Evolutionary conservation across 768 basidiomycete species (phyloP).

Genomic region (Hortiboletus campestris): DNA sequence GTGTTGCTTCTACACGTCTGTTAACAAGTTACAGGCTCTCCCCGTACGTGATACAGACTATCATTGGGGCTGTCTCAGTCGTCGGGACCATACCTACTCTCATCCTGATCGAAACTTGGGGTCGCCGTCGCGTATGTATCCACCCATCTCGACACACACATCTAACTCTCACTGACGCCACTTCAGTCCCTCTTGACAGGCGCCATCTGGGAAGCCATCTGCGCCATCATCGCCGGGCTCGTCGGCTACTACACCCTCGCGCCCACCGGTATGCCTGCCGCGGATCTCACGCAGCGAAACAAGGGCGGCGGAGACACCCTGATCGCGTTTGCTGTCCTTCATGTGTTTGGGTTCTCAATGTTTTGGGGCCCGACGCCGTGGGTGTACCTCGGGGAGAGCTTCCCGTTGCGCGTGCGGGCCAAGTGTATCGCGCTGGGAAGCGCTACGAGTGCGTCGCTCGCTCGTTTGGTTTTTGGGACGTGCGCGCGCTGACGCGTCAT

Average conservation of each 20-base stretch:
- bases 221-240: slow-evolving; percentile 64
- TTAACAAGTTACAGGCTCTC: slow-evolving; percentile 40
- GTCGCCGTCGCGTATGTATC: slow-evolving; percentile 56
- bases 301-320: slow-evolving; percentile 48
- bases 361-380: slow-evolving; percentile 79
- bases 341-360: slow-evolving; percentile 66
- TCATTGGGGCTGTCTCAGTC: slow-evolving; percentile 72
- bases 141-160: slow-evolving; percentile 22
- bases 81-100: slow-evolving; percentile 69
- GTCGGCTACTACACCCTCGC: slow-evolving; percentile 71
- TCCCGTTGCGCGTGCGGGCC: slow-evolving; percentile 74
- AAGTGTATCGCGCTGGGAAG: slow-evolving; percentile 75
- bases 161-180: not conserved
- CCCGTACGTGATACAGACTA: slow-evolving; percentile 66
- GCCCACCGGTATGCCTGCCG: slow-evolving; percentile 43
- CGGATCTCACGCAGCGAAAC: slow-evolving; percentile 51
- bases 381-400: slow-evolving; percentile 79
- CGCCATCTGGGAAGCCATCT: slow-evolving; percentile 58
- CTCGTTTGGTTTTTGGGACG: not conserved
- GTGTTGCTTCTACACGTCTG: not conserved
- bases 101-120: slow-evolving; percentile 66
- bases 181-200: slow-evolving; percentile 32
- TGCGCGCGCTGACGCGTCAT: not conserved
- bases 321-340: slow-evolving; percentile 74
- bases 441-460: slow-evolving; percentile 39